phyloP scores from a whole-genome alignment of 2,329 filamentous ascomycete species.

The Talaromyces sp. region DNA sequence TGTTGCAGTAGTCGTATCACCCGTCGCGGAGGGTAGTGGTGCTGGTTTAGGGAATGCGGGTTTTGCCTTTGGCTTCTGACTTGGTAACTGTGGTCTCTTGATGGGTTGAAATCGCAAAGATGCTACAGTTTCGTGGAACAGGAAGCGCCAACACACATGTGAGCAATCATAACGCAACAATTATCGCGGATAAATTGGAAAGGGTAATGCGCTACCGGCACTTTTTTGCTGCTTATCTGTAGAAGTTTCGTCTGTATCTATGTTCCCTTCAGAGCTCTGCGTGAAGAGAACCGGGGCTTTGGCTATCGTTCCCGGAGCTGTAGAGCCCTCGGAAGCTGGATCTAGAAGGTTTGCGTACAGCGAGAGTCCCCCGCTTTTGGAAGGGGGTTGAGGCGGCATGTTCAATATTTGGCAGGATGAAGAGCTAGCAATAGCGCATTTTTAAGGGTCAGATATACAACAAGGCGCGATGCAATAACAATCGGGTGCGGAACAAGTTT shows the following conservation, averaged over 20 bases:
- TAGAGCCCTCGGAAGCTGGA: conserved; percentile 35
- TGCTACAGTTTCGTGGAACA: conserved; percentile 40
- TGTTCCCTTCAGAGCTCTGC: conserved; percentile 50
- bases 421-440: neutral
- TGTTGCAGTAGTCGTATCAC: conserved; percentile 22
- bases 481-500: neutral
- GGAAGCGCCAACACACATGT: conserved; percentile 40
- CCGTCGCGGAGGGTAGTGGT: conserved; percentile 27
- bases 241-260: conserved; percentile 49
- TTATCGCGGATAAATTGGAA: conserved; percentile 28
- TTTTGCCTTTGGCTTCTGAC: conserved; percentile 62
- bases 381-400: conserved; percentile 8
- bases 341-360: conserved; percentile 84
- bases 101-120: conserved; percentile 84
- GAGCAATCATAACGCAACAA: conserved; percentile 41
- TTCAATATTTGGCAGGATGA: neutral
- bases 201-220: conserved; percentile 55
- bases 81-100: conserved; percentile 66
- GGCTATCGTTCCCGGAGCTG: conserved; percentile 63
- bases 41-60: conserved; percentile 53
- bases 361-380: conserved; percentile 49
- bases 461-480: neutral
- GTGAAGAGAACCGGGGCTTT: conserved; percentile 72
- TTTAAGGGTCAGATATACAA: neutral
- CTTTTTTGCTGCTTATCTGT: conserved; percentile 64